These are phyloP conservation scores for Corymbia calophylla DNA, from an alignment of 441 rosid species.

Conservation along the genomic window DNA sequence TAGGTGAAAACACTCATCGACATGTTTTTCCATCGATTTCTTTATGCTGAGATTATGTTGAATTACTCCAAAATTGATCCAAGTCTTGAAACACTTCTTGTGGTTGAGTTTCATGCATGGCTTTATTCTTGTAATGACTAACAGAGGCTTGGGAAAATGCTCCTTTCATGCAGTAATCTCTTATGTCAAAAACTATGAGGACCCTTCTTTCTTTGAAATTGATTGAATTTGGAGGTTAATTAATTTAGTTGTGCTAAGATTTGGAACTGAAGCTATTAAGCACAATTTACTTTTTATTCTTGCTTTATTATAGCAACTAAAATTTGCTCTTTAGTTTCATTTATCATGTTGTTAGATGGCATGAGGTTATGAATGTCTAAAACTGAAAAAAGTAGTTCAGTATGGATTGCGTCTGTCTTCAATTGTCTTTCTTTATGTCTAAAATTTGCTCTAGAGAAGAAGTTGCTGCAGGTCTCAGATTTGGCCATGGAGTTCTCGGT, in stretches of 20 bases:
- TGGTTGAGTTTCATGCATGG: background rate
- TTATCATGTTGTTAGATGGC: background rate
- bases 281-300: background rate
- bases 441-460: conserved; percentile 35
- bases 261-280: background rate
- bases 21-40: too few relatives aligned
- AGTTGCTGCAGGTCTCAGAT: conserved; percentile 57
- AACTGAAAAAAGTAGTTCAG: background rate
- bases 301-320: background rate
- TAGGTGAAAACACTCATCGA: background rate
- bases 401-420: background rate
- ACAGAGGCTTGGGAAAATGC: too few relatives aligned
- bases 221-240: background rate
- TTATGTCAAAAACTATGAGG: background rate
- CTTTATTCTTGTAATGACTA: too few relatives aligned
- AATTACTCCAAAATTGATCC: too few relatives aligned
- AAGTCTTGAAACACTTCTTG: too few relatives aligned
- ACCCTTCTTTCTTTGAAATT: background rate
- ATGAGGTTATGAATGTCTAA: background rate
- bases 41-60: too few relatives aligned
- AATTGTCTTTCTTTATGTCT: background rate
- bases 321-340: background rate
- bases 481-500: conserved; percentile 58
- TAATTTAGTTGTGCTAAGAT: background rate
- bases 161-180: background rate